Evolutionary conservation across 768 basidiomycete species (phyloP).

Genomic region (Filobasidium floriforme): DNA sequence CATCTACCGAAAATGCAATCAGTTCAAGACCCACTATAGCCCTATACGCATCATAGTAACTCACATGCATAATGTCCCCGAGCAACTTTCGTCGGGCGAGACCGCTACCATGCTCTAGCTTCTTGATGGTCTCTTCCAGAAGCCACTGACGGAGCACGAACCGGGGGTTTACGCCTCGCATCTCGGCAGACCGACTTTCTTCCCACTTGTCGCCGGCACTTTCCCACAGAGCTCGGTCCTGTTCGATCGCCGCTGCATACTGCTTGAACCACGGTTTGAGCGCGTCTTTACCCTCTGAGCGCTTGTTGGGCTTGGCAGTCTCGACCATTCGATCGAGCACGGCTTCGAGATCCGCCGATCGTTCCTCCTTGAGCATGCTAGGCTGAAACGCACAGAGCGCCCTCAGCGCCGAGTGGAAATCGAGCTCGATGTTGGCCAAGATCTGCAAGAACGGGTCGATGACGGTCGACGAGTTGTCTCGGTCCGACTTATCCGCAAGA

Average conservation of each 20-base stretch:
- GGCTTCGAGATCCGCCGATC: background rate
- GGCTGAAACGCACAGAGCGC: slow-evolving; percentile 60
- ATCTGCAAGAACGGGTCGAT: slow-evolving; percentile 65
- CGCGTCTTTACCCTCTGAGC: slow-evolving; percentile 17
- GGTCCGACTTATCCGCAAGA: slow-evolving; percentile 48
- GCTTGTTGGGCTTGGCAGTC: slow-evolving; percentile 14
- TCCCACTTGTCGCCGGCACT: slow-evolving; percentile 24
- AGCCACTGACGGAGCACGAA: slow-evolving; percentile 95
- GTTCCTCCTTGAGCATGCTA: slow-evolving; percentile 15
- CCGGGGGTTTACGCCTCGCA: slow-evolving; percentile 67
- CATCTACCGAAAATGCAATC: slow-evolving; percentile 56
- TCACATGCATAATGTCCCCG: slow-evolving; percentile 71
- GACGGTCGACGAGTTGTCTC: slow-evolving; percentile 56
- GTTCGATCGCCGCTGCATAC: slow-evolving; percentile 56
- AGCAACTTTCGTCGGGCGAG: slow-evolving; percentile 57
- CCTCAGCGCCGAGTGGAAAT: slow-evolving; percentile 82
- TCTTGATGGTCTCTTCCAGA: slow-evolving; percentile 79
- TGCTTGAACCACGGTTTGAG: slow-evolving; percentile 55
- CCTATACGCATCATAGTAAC: slow-evolving; percentile 32
- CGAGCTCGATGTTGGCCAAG: slow-evolving; percentile 66
- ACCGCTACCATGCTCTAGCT: slow-evolving; percentile 51
- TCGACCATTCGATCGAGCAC: slow-evolving; percentile 30
- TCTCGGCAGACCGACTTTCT: slow-evolving; percentile 30
- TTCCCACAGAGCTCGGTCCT: slow-evolving; percentile 49
- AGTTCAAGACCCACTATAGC: background rate